Base-by-base conservation (phyloP, 148 eudicot species). In the Euryodendron excelsum region DNA sequence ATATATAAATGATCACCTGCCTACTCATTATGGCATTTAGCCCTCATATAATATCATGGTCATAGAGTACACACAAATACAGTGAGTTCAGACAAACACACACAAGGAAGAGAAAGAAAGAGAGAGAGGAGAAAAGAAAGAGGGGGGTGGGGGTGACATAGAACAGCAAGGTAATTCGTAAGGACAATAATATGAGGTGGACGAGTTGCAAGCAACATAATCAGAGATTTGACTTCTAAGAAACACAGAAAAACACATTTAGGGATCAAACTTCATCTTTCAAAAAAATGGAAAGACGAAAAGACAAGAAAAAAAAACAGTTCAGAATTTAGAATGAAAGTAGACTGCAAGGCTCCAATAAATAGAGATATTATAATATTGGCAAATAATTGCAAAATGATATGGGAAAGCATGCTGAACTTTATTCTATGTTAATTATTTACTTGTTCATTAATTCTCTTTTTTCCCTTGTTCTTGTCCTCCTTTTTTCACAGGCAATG, bases 271-370 rank as follows among this genome's bases (percentile, higher is more conserved):
- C 41, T 5, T 33, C 69, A 64, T 33, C 41, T 0, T 61, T 64
- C 69, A 17, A 64, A 37, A 64, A 33, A 64, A 31, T n/a, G 9
- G n/a, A 9, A 59, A 59, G 25, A 64, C 4, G 18, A 18, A 33
- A 30, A 18, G 12, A 14, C 33, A 64, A 10, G 23, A 6, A 64
- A 64, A 4, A 34, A 64, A 20, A 28, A 28, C 66, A 14, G 14
- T 33, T 31, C 17, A 28, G 36, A 62, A 5, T 30, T 18, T 9
- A 7, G 64, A 34, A 33, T 15, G 17, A 65, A 34, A 33, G 69
- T 25, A 65, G 69, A 68, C 52, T 41, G 30, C 69, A 67, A n/a
- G 31, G 47, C 48, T 67, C 14, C 71, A 67, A 39, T 45, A 18
- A 20, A 20, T 13, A 17, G 44, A 33, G 23, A 65, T 65, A 20